These are phyloP conservation scores for Withania somnifera DNA, from an alignment of 305 asterid genomes.

Conservation along the genomic window DNA sequence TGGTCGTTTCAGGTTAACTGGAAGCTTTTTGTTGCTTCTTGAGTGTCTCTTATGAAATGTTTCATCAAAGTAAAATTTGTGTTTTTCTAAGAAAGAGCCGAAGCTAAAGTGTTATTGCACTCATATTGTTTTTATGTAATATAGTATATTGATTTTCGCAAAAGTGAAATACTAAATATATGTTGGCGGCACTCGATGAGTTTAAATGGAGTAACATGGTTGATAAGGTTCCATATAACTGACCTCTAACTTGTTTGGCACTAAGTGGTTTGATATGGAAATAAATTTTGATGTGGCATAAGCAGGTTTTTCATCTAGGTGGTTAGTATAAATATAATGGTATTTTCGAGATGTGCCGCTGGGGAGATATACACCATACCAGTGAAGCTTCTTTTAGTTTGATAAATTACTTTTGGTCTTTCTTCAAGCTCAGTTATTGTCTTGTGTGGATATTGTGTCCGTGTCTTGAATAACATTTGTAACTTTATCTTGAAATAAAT, in stretches of 20 bases:
- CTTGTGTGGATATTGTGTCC: background rate
- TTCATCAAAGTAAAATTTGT: background rate
- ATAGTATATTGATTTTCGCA: background rate
- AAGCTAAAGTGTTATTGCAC: background rate
- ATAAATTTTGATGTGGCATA: background rate
- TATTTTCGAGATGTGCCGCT: background rate
- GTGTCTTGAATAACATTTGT: background rate
- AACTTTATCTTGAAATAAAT: background rate
- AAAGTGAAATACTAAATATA: background rate
- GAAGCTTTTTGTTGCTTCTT: background rate
- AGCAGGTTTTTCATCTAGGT: background rate
- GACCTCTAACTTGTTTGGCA: background rate
- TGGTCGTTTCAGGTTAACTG: background rate
- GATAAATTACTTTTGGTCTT: background rate
- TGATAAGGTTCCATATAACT: background rate
- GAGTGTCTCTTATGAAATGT: background rate
- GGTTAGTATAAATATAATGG: no score
- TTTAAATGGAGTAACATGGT: background rate
- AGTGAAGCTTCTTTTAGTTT: background rate
- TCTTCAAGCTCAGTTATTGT: background rate
- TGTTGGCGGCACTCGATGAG: background rate
- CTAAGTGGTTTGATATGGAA: background rate
- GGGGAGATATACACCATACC: background rate
- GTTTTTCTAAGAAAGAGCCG: background rate
- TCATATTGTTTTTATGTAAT: background rate